Evolutionary conservation across 768 basidiomycete species (phyloP), one percentile per base, ranked within the genome.

Genomic region (Lenzites betulinus): DNA sequence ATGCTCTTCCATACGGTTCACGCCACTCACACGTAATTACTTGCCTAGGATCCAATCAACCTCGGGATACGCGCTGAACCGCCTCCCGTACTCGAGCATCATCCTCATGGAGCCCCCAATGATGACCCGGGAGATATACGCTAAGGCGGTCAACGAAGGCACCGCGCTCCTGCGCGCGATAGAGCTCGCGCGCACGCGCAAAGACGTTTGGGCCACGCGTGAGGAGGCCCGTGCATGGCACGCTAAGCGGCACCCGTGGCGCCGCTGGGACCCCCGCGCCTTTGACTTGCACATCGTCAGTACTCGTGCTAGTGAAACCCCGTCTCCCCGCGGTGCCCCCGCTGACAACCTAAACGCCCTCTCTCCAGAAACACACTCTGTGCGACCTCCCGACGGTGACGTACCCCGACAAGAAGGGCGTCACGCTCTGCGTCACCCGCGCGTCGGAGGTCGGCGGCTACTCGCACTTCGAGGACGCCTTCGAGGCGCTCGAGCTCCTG

Each of bases 391-490:
- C 68, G 26, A 69, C 67, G 2, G 46, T 44, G 2, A 51, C 44
- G 5, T 69, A 68, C 53, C 70, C 68, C 0, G 64, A 67, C 50
- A 46, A 64, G 36, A 53, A 65, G 22, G 70, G 69, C 25, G 68
- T 69, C 2, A 69, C 70, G 16, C 59, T 71, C 20, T 59, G 55
- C 20, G 65, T 65, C 35, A 36, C 70, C 3, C 60, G 60, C 5
- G 50, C 51, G 3, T 58, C 67, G 20, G 70, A 69, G 52, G 63
- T 48, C 8, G 70, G 60, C 12, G n/a, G 64, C 15, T 61, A 67
- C 63, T 58, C 51, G 2, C 64, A 59, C 46, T 59, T 63, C 47
- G 50, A 47, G 11, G 64, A 67, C 38, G 35, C 22, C 12, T 25
- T 64, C 28, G 60, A 52, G 3, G 58, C 53, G 36, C n/a, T 51